Conservation (phyloP, 1,139 yeast genomes). For the Yamadazyma triangularis region DNA sequence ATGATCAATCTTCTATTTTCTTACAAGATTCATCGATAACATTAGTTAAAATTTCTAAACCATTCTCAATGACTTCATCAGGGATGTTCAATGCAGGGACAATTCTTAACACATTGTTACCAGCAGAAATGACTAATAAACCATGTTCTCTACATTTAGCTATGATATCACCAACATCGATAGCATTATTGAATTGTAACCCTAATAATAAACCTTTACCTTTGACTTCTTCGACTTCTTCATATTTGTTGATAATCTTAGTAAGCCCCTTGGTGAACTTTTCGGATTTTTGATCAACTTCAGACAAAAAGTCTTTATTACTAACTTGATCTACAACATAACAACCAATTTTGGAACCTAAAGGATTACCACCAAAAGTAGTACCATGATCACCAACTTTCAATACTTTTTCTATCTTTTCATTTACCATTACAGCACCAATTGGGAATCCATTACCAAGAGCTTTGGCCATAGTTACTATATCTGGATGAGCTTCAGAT, state of each 20-base stretch:
- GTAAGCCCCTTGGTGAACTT: slow-evolving; percentile 48
- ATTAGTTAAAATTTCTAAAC: slow-evolving; percentile 56
- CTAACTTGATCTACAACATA: slow-evolving; percentile 70
- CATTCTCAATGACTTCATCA: slow-evolving; percentile 61
- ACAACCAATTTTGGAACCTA: slow-evolving; percentile 78
- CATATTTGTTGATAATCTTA: slow-evolving; percentile 50
- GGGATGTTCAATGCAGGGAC: slow-evolving; percentile 91
- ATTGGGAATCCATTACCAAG: slow-evolving; percentile 97
- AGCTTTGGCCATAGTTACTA: slow-evolving; percentile 91
- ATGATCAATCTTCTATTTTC: too few relatives aligned
- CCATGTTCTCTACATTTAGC: slow-evolving; percentile 73
- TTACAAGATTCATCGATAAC: slow-evolving; percentile 11
- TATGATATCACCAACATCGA: slow-evolving; percentile 64
- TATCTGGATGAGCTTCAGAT: slow-evolving; percentile 84
- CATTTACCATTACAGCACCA: slow-evolving; percentile 88
- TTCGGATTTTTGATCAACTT: slow-evolving; percentile 57
- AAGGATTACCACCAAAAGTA: slow-evolving; percentile 95
- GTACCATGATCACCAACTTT: slow-evolving; percentile 97
- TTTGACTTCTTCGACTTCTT: slow-evolving; percentile 63
- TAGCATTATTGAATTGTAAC: slow-evolving; percentile 54
- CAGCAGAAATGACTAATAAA: slow-evolving; percentile 81
- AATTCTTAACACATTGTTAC: slow-evolving; percentile 81
- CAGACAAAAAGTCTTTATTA: slow-evolving; percentile 51
- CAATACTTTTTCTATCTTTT: slow-evolving; percentile 65
- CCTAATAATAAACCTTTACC: slow-evolving; percentile 90